Conservation (phyloP, 1,139 yeast species). For the Diutina ranongensis region DNA sequence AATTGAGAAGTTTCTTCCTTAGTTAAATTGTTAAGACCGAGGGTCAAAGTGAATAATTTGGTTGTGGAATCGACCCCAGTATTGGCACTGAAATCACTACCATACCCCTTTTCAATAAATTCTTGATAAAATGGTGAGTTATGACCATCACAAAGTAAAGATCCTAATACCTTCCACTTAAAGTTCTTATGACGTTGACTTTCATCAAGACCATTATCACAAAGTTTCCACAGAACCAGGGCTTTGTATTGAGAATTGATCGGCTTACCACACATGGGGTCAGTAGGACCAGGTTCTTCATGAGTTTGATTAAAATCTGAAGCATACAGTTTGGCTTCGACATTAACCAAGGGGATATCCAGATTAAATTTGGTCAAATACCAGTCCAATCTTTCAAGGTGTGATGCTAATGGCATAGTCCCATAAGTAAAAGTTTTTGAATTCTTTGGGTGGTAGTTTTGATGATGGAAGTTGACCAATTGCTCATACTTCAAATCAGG, state of each 20-base stretch:
- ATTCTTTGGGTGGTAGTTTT: constrained; percentile 83
- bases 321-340: constrained; percentile 18
- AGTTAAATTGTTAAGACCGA: constrained; percentile 75
- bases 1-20: constrained; percentile 35
- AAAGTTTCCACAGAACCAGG: constrained; percentile 82
- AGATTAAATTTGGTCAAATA: constrained; percentile 36
- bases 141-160: constrained; percentile 80
- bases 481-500: constrained; percentile 67
- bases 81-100: constrained; percentile 80
- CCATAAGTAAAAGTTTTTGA: constrained; percentile 86
- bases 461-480: constrained; percentile 59
- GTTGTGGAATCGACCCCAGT: constrained; percentile 83
- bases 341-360: constrained; percentile 37
- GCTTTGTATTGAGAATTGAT: constrained; percentile 60
- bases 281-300: constrained; percentile 61
- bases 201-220: constrained; percentile 49
- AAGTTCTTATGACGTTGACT: constrained; percentile 46
- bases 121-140: constrained; percentile 81
- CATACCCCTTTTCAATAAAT: constrained; percentile 73
- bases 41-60: constrained; percentile 63
- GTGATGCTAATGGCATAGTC: constrained; percentile 50
- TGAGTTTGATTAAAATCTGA: constrained; percentile 12
- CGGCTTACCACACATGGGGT: constrained; percentile 58
- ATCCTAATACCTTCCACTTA: constrained; percentile 60
- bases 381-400: constrained; percentile 31